Percentiles rank a stretch among this genome's conserved stretches.
These are phyloP conservation scores for Ochromonas danica DNA, from an alignment of 108 stramenopile species.

Conservation along the genomic window DNA sequence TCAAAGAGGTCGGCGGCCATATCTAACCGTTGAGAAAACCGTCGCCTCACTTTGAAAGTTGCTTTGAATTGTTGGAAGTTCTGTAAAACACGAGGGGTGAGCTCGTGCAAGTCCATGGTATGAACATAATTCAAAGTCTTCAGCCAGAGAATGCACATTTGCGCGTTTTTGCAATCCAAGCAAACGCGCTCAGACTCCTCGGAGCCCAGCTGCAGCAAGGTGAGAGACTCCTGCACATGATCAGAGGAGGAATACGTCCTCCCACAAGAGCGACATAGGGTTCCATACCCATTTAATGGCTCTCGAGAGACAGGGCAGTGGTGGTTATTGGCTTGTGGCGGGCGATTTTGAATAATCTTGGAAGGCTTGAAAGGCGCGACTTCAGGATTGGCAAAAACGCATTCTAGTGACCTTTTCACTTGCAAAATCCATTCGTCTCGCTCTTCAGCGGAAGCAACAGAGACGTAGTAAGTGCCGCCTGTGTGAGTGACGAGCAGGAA, in stretches of 20 bases:
- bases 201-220: constrained; percentile 17
- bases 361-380: constrained; percentile 27
- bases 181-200: neutral
- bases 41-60: constrained; percentile 5
- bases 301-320: neutral
- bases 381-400: constrained; percentile 12
- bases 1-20: neutral
- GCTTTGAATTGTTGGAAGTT: constrained; percentile 22
- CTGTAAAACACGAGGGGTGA: neutral
- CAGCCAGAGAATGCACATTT: constrained; percentile 25
- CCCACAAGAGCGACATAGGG: constrained; percentile 8
- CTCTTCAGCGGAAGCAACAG: neutral
- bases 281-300: neutral
- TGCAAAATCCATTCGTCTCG: constrained; percentile 32
- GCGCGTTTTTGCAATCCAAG: constrained; percentile 28
- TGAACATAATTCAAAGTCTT: constrained; percentile 32
- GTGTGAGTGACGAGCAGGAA: constrained; percentile 26
- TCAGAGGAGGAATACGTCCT: neutral
- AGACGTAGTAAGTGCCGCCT: constrained; percentile 16
- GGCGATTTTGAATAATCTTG: constrained; percentile 21
- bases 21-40: constrained; percentile 25
- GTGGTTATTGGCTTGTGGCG: neutral
- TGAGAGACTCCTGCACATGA: neutral
- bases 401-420: neutral
- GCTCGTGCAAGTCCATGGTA: constrained; percentile 10